phyloP scores from a whole-genome alignment of 2,329 filamentous ascomycete genomes.

The Fusarium sp. region DNA sequence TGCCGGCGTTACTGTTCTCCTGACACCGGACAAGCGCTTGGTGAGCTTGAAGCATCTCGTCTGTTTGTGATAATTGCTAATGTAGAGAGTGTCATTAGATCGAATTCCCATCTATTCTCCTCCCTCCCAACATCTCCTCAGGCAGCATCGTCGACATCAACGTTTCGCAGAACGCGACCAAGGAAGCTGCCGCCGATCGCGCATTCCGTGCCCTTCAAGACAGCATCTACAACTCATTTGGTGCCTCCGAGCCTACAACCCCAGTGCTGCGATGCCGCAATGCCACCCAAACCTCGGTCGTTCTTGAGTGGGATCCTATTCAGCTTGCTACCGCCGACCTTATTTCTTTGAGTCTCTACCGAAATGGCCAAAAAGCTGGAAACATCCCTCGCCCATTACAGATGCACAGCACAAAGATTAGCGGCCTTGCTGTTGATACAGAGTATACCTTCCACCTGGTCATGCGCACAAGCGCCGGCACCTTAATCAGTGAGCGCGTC shows the following conservation, averaged over 20 bases:
- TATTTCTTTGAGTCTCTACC: constrained; percentile 87
- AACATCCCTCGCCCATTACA: constrained; percentile 88
- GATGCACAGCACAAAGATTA: constrained; percentile 96
- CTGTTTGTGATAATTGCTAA: constrained; percentile 27
- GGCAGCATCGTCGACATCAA: constrained; percentile 98
- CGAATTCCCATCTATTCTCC: constrained; percentile 96
- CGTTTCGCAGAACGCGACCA: constrained; percentile 84
- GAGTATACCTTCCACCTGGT: constrained; percentile 96
- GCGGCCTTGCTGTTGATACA: constrained; percentile 92
- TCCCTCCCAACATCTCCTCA: constrained; percentile 93
- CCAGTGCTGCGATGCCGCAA: constrained; percentile 92
- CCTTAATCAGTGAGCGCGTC: constrained; percentile 83
- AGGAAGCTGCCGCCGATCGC: constrained; percentile 78
- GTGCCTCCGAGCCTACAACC: constrained; percentile 77
- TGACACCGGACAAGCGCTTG: constrained; percentile 96
- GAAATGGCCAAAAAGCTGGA: constrained; percentile 96
- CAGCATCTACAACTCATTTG: constrained; percentile 87
- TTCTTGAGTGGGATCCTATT: constrained; percentile 97
- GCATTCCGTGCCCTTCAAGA: constrained; percentile 88
- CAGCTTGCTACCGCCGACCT: constrained; percentile 91
- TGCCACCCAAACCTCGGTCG: constrained; percentile 97
- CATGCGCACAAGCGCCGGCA: constrained; percentile 89
- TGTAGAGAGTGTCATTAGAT: constrained; percentile 68
- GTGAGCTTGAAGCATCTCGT: constrained; percentile 62
- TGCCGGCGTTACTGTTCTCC: constrained; percentile 94